Conservation (phyloP, 176 grass and related monocot genomes). For the Cenchrus americanus region DNA sequence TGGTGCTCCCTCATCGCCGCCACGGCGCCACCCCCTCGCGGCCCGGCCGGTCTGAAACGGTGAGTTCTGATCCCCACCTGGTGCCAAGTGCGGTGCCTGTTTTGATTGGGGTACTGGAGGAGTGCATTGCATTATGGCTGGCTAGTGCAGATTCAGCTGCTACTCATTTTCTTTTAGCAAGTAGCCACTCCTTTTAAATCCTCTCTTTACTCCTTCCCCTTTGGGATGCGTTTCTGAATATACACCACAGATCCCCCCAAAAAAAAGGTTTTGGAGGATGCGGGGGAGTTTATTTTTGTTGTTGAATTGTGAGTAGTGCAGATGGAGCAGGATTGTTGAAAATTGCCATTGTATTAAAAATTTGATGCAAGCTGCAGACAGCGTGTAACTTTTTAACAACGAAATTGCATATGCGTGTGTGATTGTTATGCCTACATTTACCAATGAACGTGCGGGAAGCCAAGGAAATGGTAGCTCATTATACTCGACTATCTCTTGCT, state of each 20-base stretch:
- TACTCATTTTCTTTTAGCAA: too few species aligned
- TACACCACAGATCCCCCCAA: background rate
- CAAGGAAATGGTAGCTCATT: background rate
- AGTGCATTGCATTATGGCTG: background rate
- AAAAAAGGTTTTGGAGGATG: background rate
- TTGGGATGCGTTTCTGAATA: background rate
- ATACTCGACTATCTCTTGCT: background rate
- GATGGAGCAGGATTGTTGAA: background rate
- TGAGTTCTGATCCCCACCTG: background rate
- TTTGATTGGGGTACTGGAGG: background rate
- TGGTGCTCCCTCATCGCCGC: background rate
- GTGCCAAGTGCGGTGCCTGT: background rate
- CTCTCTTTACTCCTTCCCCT: background rate
- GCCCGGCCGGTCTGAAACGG: background rate
- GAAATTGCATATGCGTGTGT: background rate
- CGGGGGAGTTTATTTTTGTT: background rate
- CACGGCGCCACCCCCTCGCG: background rate
- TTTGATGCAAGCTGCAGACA: background rate
- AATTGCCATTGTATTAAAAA: background rate
- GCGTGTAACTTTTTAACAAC: background rate
- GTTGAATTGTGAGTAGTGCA: background rate
- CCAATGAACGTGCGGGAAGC: background rate
- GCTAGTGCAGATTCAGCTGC: background rate
- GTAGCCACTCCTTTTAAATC: too few species aligned
- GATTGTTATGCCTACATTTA: background rate